Evolutionary conservation across 1,284 basidiomycete species (phyloP), one percentile per base, ranked within the genome.

Genomic region (Thelephora terrestris): DNA sequence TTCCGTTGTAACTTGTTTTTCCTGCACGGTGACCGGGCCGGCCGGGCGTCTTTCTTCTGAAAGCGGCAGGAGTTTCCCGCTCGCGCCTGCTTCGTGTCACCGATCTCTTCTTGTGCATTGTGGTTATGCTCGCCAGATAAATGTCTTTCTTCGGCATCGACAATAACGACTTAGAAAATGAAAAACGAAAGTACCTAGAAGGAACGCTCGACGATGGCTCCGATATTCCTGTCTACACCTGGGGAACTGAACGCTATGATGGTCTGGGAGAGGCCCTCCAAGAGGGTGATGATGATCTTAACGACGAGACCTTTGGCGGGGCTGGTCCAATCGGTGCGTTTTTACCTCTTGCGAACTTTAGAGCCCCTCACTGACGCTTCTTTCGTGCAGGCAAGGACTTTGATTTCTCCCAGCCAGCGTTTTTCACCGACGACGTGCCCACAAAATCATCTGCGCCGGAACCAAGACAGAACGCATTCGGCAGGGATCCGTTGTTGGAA

Each of bases 251-350:
- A 44, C 83, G 81, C 56, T 91, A 91, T 62, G 90, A 93, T 66
- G 87, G 86, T n/a, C 79, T 94, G 9, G 92, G 86, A 42, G 86
- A 90, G 65, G 79, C 80, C 50, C 75, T 97, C 51, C 81, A 87
- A 58, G 95, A 98, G 64, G 83, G 82, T 35, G 81, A 81, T 45
- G 92, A 96, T 71, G 91, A 93, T 54, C 64, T 92, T 57, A 96
- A 97, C 65, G 91, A 96, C 61, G 92, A 96, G 71, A 99, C 95
- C 1, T 99, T 99, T 69, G 95, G 94, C 35, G 76, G 69, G 36
- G 59, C 69, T 42, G 81, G 73, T 21, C 67, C 64, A 50, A 74
- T 92, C 51, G 86, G 91, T 90, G 62, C 71, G 78, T 64, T 43
- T 18, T 18, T 7, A 17, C 35, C 21, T 50, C 1, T 4, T 34